Percentiles rank a stretch among this genome's conserved stretches.
phyloP scores from a whole-genome alignment of 1,139 yeast genomes.

The Pichia sp. region DNA sequence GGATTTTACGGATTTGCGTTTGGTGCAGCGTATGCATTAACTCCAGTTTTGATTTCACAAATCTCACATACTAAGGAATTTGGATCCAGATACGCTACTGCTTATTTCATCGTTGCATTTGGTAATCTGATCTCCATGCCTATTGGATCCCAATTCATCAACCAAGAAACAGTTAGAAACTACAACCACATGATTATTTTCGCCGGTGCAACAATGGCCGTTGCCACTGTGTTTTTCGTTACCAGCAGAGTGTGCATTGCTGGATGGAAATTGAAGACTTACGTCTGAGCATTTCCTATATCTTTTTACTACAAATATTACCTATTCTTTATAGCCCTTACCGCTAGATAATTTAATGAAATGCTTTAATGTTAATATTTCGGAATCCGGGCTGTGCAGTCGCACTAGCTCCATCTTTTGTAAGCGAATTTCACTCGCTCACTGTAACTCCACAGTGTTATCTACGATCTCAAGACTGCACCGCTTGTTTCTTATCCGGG shows the following conservation, averaged over 20 bases:
- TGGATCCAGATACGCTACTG: constrained; percentile 69
- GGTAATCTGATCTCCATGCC: constrained; percentile 55
- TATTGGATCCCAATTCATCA: constrained; percentile 51
- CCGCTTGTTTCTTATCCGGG: too few relatives aligned
- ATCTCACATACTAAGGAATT: constrained; percentile 62
- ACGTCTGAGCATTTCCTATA: constrained; percentile 8
- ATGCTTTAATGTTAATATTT: too few relatives aligned
- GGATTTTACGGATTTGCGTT: constrained; percentile 39
- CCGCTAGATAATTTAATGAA: too few relatives aligned
- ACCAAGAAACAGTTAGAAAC: constrained; percentile 28
- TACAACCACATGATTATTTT: constrained; percentile 38
- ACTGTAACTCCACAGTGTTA: too few relatives aligned
- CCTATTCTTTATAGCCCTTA: too few relatives aligned
- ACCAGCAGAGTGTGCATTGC: constrained; percentile 38
- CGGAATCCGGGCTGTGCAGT: too few relatives aligned
- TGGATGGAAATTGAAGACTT: constrained; percentile 28
- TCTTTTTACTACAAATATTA: background rate
- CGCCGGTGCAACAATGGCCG: constrained; percentile 33
- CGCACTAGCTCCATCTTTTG: too few relatives aligned
- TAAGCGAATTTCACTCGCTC: too few relatives aligned
- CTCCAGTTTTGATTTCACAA: constrained; percentile 50
- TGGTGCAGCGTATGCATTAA: constrained; percentile 27
- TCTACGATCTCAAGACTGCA: too few relatives aligned
- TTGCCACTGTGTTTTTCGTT: constrained; percentile 31
- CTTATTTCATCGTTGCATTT: constrained; percentile 63